These are phyloP conservation scores for Cubamyces lactineus DNA, from an alignment of 768 basidiomycete species.

Conservation along the genomic window DNA sequence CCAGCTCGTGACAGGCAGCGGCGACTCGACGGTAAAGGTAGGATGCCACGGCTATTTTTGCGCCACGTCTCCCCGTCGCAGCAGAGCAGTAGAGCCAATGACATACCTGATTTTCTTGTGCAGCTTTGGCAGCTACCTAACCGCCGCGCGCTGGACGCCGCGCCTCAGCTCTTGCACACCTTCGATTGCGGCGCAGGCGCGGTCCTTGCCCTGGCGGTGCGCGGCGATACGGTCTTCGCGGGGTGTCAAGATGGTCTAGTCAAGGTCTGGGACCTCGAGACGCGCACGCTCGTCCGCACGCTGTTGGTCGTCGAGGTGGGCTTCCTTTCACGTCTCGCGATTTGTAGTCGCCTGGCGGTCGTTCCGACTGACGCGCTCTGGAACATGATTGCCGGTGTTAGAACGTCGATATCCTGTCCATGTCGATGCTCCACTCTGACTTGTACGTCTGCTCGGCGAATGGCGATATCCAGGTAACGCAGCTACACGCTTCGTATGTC, in stretches of 20 bases:
- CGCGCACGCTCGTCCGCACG: slow-evolving; percentile 81
- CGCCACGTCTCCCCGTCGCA: background rate
- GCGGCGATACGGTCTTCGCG: slow-evolving; percentile 83
- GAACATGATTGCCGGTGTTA: slow-evolving; percentile 29
- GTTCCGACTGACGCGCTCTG: background rate
- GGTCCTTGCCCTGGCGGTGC: slow-evolving; percentile 75
- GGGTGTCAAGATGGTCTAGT: slow-evolving; percentile 95
- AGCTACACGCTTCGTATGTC: background rate
- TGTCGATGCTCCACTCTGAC: slow-evolving; percentile 66
- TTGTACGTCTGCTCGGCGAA: slow-evolving; percentile 55
- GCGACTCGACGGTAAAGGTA: slow-evolving; percentile 90
- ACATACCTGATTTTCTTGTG: background rate
- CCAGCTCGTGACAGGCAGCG: slow-evolving; percentile 79
- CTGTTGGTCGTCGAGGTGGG: slow-evolving; percentile 84
- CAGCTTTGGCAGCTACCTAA: slow-evolving; percentile 71
- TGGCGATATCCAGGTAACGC: slow-evolving; percentile 66
- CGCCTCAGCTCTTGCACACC: slow-evolving; percentile 58
- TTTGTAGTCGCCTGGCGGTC: slow-evolving; percentile 2
- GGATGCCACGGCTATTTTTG: slow-evolving; percentile 3
- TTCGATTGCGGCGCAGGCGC: slow-evolving; percentile 79
- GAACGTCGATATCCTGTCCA: slow-evolving; percentile 81
- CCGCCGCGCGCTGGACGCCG: slow-evolving; percentile 20
- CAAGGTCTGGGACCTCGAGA: slow-evolving; percentile 89
- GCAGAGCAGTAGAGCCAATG: background rate
- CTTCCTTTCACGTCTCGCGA: background rate